phyloP scores from a whole-genome alignment of 441 rosid genomes.

The Pelargonium australe region DNA sequence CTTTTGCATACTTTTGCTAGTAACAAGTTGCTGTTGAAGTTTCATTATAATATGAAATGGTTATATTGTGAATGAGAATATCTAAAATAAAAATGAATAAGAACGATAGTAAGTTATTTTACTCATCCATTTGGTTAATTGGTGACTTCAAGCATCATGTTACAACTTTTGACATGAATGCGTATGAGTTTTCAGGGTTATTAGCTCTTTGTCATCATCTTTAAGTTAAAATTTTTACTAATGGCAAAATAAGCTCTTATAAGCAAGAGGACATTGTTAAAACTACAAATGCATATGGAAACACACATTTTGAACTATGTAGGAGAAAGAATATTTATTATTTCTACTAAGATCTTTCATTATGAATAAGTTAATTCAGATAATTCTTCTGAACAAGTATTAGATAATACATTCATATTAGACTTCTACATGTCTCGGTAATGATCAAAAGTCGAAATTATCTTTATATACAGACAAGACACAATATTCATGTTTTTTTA shows the following conservation, averaged over 20 bases:
- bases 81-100: no score
- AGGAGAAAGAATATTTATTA: background rate
- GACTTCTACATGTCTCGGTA: background rate
- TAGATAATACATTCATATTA: background rate
- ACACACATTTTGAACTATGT: no score
- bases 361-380: background rate
- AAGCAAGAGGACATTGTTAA: background rate
- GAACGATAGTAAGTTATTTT: no score
- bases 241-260: background rate
- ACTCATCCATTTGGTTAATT: no score
- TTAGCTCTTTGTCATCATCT: background rate
- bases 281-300: background rate
- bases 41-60: no score
- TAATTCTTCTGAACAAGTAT: background rate
- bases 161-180: background rate
- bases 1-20: no score
- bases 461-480: background rate
- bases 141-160: constrained; percentile 1
- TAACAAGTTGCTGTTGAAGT: no score
- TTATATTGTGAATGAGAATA: no score
- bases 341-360: background rate
- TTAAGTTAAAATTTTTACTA: background rate
- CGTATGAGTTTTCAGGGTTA: background rate
- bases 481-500: background rate
- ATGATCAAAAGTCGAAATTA: background rate